Evolutionary conservation across 306 rosid genomes (phyloP).

Genomic region (Dalbergia cochinchinensis): DNA sequence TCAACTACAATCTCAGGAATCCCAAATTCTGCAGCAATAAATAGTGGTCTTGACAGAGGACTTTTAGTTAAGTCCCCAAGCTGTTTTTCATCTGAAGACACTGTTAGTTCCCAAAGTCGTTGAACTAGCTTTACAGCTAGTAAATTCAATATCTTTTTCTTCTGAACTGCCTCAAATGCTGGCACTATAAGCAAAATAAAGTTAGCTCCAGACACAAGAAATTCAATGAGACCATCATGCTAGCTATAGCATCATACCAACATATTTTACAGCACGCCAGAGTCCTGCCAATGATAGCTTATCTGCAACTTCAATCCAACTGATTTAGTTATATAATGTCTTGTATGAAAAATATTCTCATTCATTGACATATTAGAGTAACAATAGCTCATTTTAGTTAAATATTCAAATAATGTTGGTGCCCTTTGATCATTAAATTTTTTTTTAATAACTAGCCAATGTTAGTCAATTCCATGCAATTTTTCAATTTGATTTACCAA

Average conservation of each 20-base stretch:
- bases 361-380: not conserved
- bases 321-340: not conserved
- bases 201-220: constrained; percentile 16
- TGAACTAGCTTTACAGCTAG: constrained; percentile 32
- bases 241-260: constrained; percentile 12
- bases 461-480: not conserved
- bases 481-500: no score
- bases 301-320: constrained; percentile 32
- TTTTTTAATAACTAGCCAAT: not conserved
- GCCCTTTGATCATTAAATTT: not conserved
- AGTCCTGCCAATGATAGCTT: constrained; percentile 10
- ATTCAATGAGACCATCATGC: not conserved
- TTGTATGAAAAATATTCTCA: not conserved
- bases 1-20: constrained; percentile 35
- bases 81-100: constrained; percentile 23
- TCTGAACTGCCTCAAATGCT: constrained; percentile 29
- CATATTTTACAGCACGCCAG: constrained; percentile 7
- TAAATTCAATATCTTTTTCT: constrained; percentile 23
- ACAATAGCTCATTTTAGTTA: not conserved
- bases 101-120: not conserved
- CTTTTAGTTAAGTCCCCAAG: constrained; percentile 21
- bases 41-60: constrained; percentile 29
- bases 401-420: not conserved
- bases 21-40: constrained; percentile 31
- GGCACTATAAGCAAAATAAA: constrained; percentile 8